These are phyloP conservation scores for Brassica balearica DNA, from an alignment of 441 rosid genomes.

Conservation along the genomic window DNA sequence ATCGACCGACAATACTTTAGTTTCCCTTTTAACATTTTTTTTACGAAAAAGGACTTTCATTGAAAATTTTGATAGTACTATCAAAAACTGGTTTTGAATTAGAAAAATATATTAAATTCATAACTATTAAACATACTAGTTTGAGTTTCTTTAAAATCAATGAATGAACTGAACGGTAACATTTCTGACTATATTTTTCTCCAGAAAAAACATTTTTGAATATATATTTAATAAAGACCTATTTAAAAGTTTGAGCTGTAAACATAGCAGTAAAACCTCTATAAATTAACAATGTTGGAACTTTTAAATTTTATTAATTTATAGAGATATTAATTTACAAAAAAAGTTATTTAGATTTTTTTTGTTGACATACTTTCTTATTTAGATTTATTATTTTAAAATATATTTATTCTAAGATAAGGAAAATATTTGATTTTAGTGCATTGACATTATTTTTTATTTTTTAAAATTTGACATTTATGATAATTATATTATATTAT, in stretches of 20 bases:
- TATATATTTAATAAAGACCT: background rate
- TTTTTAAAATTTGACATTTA: too few relatives aligned
- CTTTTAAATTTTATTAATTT: too few relatives aligned
- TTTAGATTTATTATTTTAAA: too few relatives aligned
- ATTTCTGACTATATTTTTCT: background rate
- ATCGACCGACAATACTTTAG: background rate
- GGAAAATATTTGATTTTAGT: too few relatives aligned
- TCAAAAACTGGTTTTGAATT: constrained; percentile 9
- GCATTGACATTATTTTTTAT: too few relatives aligned
- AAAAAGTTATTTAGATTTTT: too few relatives aligned
- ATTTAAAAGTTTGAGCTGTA: constrained; percentile 6
- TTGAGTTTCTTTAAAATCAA: background rate
- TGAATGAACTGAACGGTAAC: constrained; percentile 1
- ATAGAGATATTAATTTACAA: too few relatives aligned
- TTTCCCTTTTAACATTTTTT: background rate
- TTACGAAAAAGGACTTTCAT: constrained; percentile 9
- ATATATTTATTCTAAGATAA: too few relatives aligned
- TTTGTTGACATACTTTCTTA: too few relatives aligned
- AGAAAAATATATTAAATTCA: background rate
- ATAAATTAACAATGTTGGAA: too few relatives aligned
- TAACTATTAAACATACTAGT: background rate
- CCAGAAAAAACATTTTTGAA: background rate
- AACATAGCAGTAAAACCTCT: background rate
- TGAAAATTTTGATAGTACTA: background rate
- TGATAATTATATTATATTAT: too few relatives aligned